These are phyloP conservation scores for Luffa aegyptiaca DNA, from an alignment of 306 rosid species.

Conservation along the genomic window DNA sequence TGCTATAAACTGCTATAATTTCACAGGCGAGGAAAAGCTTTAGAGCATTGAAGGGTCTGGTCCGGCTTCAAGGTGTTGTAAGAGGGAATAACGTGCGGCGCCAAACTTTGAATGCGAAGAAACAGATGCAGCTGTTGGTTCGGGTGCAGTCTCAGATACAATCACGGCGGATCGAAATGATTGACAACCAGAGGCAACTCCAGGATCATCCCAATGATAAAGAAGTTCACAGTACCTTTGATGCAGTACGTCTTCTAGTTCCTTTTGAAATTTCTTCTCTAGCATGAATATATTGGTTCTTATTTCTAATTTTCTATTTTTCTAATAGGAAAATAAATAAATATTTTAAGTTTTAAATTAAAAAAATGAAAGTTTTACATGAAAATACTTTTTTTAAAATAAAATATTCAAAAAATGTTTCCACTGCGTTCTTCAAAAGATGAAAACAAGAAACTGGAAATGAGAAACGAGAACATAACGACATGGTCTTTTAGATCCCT, in stretches of 20 bases:
- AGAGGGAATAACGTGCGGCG: slow-evolving; percentile 92
- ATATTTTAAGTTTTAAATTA: background rate
- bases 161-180: slow-evolving; percentile 82
- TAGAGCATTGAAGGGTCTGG: slow-evolving; percentile 83
- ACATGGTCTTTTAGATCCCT: no score
- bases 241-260: slow-evolving; percentile 34
- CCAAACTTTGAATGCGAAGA: slow-evolving; percentile 84
- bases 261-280: background rate
- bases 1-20: background rate
- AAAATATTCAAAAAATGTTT: no score
- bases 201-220: slow-evolving; percentile 52
- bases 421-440: background rate
- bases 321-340: background rate
- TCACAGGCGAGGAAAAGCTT: slow-evolving; percentile 81
- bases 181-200: slow-evolving; percentile 64
- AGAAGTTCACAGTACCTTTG: slow-evolving; percentile 49
- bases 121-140: slow-evolving; percentile 87
- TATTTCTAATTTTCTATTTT: no score
- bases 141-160: slow-evolving; percentile 94
- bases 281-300: background rate
- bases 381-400: no score
- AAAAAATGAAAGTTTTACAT: background rate
- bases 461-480: background rate
- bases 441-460: background rate
- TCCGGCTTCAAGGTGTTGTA: slow-evolving; percentile 91